Conservation (phyloP, 2,329 filamentous ascomycete genomes). For the Fusarium domesticum region DNA sequence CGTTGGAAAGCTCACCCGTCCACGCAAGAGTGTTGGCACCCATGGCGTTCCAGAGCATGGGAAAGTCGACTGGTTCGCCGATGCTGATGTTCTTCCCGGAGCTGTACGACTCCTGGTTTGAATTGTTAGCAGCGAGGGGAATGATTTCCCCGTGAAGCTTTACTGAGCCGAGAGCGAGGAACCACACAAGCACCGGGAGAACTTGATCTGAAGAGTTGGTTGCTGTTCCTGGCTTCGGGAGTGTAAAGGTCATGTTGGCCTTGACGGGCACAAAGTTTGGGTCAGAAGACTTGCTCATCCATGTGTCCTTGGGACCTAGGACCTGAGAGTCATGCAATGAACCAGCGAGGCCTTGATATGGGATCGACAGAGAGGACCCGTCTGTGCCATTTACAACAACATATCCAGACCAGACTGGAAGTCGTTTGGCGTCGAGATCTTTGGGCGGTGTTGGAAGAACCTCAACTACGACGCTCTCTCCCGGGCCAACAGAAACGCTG, state of each 20-base stretch:
- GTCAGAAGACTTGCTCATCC: conserved; percentile 36
- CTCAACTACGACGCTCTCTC: conserved; percentile 44
- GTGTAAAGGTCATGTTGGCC: conserved; percentile 39
- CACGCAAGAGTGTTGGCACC: conserved; percentile 33
- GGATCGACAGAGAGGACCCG: conserved; percentile 37
- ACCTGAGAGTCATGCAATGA: conserved; percentile 33
- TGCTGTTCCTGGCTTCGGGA: conserved; percentile 40
- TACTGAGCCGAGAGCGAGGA: conserved; percentile 45
- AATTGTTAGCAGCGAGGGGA: conserved; percentile 28
- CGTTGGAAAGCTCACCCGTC: conserved; percentile 47
- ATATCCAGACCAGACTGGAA: conserved; percentile 44
- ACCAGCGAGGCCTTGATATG: conserved; percentile 41
- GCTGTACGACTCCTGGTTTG: too few species aligned
- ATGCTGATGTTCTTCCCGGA: conserved; percentile 35
- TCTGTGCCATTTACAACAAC: conserved; percentile 41
- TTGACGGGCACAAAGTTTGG: conserved; percentile 22
- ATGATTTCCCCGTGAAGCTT: conserved; percentile 46
- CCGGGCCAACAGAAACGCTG: conserved; percentile 43
- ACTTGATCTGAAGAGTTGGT: conserved; percentile 27
- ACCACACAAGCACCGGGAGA: conserved; percentile 41
- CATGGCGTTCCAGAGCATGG: conserved; percentile 34
- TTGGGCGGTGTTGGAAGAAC: conserved; percentile 44
- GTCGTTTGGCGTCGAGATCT: conserved; percentile 33
- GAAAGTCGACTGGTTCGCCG: conserved; percentile 44
- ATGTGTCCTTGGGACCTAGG: conserved; percentile 23